Conservation (phyloP, 805 yeast genomes). For the Wickerhamomyces strasburgensis region DNA sequence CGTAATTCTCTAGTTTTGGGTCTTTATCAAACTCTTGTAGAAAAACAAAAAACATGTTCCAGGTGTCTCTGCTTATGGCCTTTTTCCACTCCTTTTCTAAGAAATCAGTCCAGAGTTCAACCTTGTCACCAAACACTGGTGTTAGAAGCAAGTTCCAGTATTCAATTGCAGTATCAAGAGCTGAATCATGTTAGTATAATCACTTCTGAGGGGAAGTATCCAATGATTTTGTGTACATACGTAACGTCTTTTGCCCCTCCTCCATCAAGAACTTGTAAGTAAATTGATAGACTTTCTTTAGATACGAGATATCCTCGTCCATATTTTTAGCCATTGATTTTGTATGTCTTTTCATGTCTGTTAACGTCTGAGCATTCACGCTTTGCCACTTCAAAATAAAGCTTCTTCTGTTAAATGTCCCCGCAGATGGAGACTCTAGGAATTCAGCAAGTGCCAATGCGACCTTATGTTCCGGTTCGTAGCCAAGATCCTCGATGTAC, state of each 20-base stretch:
- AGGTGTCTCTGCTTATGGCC: slow-evolving; percentile 64
- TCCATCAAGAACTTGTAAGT: slow-evolving; percentile 66
- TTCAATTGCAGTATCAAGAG: slow-evolving; percentile 55
- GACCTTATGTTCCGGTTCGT: slow-evolving; percentile 69
- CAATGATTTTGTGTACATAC: slow-evolving; percentile 2
- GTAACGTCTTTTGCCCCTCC: slow-evolving; percentile 50
- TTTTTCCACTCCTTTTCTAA: slow-evolving; percentile 38
- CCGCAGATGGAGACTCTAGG: slow-evolving; percentile 61
- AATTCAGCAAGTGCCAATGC: slow-evolving; percentile 69
- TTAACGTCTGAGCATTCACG: slow-evolving; percentile 26
- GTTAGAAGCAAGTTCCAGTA: slow-evolving; percentile 73
- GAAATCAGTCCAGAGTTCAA: slow-evolving; percentile 59
- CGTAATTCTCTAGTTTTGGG: slow-evolving; percentile 53
- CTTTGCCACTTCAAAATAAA: slow-evolving; percentile 59
- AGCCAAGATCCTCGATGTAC: slow-evolving; percentile 61
- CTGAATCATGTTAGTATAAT: slow-evolving; percentile 4
- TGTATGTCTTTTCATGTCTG: slow-evolving; percentile 43
- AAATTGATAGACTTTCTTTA: slow-evolving; percentile 60
- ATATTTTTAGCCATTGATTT: slow-evolving; percentile 31
- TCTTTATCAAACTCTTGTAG: slow-evolving; percentile 47
- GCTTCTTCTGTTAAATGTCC: slow-evolving; percentile 45
- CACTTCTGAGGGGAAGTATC: background rate
- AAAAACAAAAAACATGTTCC: slow-evolving; percentile 80
- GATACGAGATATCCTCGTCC: slow-evolving; percentile 34
- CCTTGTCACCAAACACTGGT: slow-evolving; percentile 24